phyloP scores from a whole-genome alignment of 2,329 filamentous ascomycete species.

The Pseudofabraea citricarpa region DNA sequence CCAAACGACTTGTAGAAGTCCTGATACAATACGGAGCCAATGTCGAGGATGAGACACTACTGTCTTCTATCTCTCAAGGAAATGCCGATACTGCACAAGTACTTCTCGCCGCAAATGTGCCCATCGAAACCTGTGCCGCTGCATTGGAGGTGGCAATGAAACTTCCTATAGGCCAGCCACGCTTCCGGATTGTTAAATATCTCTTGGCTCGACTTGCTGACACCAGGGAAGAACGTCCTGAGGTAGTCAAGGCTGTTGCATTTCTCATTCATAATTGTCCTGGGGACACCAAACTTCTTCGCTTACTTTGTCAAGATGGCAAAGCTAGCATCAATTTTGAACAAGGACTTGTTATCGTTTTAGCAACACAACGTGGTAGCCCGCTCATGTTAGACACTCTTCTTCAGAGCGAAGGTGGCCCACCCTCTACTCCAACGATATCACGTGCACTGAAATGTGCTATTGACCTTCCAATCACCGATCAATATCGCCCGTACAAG shows the following conservation, averaged over 20 bases:
- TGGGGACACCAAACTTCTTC: slow-evolving; percentile 45
- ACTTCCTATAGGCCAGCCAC: slow-evolving; percentile 34
- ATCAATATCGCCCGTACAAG: slow-evolving; percentile 30
- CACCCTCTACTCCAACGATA: slow-evolving; percentile 7
- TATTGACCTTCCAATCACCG: slow-evolving; percentile 7
- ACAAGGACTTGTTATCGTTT: slow-evolving; percentile 34
- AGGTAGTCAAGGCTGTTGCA: slow-evolving; percentile 39
- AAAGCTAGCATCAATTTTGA: slow-evolving; percentile 49
- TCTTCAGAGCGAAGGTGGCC: slow-evolving; percentile 3
- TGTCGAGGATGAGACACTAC: slow-evolving; percentile 7
- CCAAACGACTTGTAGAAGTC: slow-evolving; percentile 9
- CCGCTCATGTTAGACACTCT: slow-evolving; percentile 7
- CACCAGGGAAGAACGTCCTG: slow-evolving; percentile 30
- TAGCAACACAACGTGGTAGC: slow-evolving; percentile 7
- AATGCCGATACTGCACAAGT: slow-evolving; percentile 5
- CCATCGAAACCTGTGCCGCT: slow-evolving; percentile 2
- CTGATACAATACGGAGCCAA: slow-evolving; percentile 8
- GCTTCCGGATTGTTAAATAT: slow-evolving; percentile 42
- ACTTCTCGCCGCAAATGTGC: slow-evolving; percentile 4
- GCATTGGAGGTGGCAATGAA: slow-evolving; percentile 44
- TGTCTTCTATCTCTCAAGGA: slow-evolving; percentile 8
- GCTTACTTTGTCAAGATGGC: slow-evolving; percentile 44
- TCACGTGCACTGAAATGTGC: slow-evolving; percentile 7
- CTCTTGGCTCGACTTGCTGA: slow-evolving; percentile 42
- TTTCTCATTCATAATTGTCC: slow-evolving; percentile 38